A percentile compares a stretch with the other conserved stretches of the same genome.
These are phyloP conservation scores for Mrakia hoshinonis DNA, from an alignment of 768 basidiomycete species.

Conservation along the genomic window DNA sequence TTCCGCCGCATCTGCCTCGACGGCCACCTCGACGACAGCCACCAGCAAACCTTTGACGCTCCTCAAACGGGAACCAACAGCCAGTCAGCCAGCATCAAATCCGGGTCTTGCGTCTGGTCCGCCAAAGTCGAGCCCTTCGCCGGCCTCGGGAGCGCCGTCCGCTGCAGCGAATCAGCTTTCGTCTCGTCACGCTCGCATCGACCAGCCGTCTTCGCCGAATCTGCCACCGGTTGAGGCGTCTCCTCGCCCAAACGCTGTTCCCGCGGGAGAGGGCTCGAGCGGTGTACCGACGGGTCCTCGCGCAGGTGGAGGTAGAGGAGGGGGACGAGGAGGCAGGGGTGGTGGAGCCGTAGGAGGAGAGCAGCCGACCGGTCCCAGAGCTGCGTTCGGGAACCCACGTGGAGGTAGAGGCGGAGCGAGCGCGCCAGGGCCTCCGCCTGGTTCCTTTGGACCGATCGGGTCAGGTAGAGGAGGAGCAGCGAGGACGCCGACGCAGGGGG, in stretches of 20 bases:
- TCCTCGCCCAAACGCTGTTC: neutral
- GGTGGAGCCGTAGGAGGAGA: neutral
- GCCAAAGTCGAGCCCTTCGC: neutral
- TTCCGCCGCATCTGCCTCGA: neutral
- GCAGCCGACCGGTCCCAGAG: neutral
- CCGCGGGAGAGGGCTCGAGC: neutral
- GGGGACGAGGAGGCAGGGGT: neutral
- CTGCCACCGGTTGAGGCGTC: neutral
- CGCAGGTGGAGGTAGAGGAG: neutral
- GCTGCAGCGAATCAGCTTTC: neutral
- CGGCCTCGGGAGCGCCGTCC: neutral
- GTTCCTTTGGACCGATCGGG: neutral
- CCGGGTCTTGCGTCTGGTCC: neutral
- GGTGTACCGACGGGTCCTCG: neutral
- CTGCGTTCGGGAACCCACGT: neutral
- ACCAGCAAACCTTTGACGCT: conserved; percentile 5
- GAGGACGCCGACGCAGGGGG: neutral
- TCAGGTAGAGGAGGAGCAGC: neutral
- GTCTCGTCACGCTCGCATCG: neutral
- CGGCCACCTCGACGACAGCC: neutral
- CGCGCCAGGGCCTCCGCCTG: too few relatives aligned
- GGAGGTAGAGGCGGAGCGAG: neutral
- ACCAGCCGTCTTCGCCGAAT: neutral
- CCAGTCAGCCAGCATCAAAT: neutral
- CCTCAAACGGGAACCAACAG: conserved; percentile 16